phyloP scores from a whole-genome alignment of 2,329 filamentous ascomycete species.

The Cytospora piceae region DNA sequence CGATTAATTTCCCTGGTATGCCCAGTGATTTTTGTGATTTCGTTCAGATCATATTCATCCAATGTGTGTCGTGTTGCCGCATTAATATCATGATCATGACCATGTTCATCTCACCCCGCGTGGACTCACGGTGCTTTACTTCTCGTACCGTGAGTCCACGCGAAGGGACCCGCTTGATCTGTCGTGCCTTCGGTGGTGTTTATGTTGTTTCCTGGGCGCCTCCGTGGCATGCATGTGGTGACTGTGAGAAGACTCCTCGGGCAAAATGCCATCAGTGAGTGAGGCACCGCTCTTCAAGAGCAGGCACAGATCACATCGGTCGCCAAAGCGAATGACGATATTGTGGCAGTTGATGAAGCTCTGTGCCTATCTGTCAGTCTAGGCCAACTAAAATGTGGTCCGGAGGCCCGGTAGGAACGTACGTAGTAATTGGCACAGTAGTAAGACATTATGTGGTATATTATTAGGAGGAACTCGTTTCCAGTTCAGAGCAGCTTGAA shows the following conservation, averaged over 20 bases:
- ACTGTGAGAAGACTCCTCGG: slow-evolving; percentile 31
- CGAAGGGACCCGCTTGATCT: slow-evolving; percentile 17
- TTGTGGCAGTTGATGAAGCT: slow-evolving; percentile 44
- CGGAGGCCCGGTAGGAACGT: slow-evolving; percentile 17
- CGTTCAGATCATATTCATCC: neutral
- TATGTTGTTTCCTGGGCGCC: slow-evolving; percentile 24
- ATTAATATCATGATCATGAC: slow-evolving; percentile 2
- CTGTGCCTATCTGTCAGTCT: slow-evolving; percentile 31
- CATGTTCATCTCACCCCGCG: slow-evolving; percentile 13
- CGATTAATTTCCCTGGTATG: slow-evolving; percentile 5
- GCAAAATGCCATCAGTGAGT: slow-evolving; percentile 35
- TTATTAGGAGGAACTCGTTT: neutral
- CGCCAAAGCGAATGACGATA: slow-evolving; percentile 42
- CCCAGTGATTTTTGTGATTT: slow-evolving; percentile 13
- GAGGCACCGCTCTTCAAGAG: slow-evolving; percentile 37
- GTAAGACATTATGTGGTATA: slow-evolving; percentile 37
- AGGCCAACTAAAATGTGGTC: neutral
- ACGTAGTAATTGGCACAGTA: slow-evolving; percentile 47
- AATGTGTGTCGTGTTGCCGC: neutral
- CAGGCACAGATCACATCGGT: slow-evolving; percentile 43
- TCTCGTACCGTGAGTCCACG: slow-evolving; percentile 18
- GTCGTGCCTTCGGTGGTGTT: slow-evolving; percentile 26
- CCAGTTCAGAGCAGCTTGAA: slow-evolving; percentile 6
- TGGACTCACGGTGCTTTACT: slow-evolving; percentile 1
- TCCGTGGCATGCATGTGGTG: slow-evolving; percentile 11